Evolutionary conservation across 106 monocot genomes (phyloP).

Genomic region (Platanthera guangdongensis): DNA sequence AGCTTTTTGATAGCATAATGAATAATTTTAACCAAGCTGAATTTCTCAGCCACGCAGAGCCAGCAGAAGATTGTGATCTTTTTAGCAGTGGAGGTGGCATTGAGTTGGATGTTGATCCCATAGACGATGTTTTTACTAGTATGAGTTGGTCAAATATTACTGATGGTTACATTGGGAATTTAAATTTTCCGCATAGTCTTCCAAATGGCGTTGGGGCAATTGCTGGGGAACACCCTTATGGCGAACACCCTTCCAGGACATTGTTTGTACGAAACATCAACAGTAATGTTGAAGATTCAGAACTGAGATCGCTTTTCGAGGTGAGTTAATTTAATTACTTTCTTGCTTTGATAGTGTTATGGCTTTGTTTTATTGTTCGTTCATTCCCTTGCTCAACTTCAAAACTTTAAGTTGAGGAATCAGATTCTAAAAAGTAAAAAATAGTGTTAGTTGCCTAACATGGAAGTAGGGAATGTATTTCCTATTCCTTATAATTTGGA

Average conservation of each 20-base stretch:
- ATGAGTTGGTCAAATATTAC: slow-evolving; percentile 39
- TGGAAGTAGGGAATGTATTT: too few relatives aligned
- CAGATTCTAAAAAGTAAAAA: too few relatives aligned
- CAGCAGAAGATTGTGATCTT: slow-evolving; percentile 67
- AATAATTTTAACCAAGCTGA: slow-evolving; percentile 56
- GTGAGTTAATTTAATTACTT: slow-evolving; percentile 17
- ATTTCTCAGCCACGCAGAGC: slow-evolving; percentile 43
- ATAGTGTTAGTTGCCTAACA: too few relatives aligned
- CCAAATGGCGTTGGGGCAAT: slow-evolving; percentile 57
- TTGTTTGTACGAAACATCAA: slow-evolving; percentile 84
- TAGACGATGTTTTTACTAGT: slow-evolving; percentile 28
- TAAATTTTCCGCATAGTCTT: slow-evolving; percentile 31
- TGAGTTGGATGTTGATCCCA: slow-evolving; percentile 67
- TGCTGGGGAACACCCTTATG: slow-evolving; percentile 82
- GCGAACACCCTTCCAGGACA: slow-evolving; percentile 93
- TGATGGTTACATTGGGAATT: slow-evolving; percentile 46
- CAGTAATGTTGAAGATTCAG: slow-evolving; percentile 90
- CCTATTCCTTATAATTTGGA: too few relatives aligned
- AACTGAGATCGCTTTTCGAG: slow-evolving; percentile 70
- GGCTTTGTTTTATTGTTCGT: neutral
- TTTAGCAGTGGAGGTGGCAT: slow-evolving; percentile 77
- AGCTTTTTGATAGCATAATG: slow-evolving; percentile 58
- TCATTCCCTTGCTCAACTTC: too few relatives aligned
- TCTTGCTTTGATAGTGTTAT: neutral
- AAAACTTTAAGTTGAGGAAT: too few relatives aligned